phyloP scores from a whole-genome alignment of 73 alveolate genomes.

The Paraurostyla sp. region DNA sequence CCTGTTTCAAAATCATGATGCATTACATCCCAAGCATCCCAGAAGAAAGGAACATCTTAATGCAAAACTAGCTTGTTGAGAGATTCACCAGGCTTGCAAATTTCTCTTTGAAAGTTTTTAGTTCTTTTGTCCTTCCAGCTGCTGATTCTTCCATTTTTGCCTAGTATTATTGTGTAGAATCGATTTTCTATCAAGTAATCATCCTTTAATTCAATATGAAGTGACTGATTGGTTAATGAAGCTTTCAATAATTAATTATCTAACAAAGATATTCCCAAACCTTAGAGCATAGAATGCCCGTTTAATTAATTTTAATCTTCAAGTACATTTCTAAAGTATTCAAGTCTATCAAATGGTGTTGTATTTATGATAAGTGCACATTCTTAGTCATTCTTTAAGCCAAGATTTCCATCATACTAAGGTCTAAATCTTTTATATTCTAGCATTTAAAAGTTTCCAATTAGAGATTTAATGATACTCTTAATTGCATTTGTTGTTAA shows the following conservation, averaged over 20 bases:
- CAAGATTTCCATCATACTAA: background rate
- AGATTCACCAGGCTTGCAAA: constrained; percentile 37
- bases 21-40: constrained; percentile 85
- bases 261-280: constrained; percentile 44
- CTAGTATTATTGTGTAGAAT: constrained; percentile 5
- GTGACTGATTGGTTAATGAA: background rate
- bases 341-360: constrained; percentile 14
- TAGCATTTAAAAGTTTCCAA: background rate
- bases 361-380: constrained; percentile 11
- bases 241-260: background rate
- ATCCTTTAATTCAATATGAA: background rate
- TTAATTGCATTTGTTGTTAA: background rate
- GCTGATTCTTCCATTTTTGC: constrained; percentile 51
- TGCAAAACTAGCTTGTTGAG: constrained; percentile 56
- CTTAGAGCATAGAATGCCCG: constrained; percentile 37
- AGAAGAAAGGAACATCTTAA: constrained; percentile 74
- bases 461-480: background rate
- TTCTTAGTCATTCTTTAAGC: background rate
- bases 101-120: constrained; percentile 56
- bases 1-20: constrained; percentile 56
- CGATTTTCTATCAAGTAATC: constrained; percentile 44
- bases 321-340: background rate
- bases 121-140: constrained; percentile 61
- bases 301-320: background rate
- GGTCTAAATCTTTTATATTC: background rate